Conservation (phyloP, 2,329 filamentous ascomycete genomes). For the Fusarium paranaense region DNA sequence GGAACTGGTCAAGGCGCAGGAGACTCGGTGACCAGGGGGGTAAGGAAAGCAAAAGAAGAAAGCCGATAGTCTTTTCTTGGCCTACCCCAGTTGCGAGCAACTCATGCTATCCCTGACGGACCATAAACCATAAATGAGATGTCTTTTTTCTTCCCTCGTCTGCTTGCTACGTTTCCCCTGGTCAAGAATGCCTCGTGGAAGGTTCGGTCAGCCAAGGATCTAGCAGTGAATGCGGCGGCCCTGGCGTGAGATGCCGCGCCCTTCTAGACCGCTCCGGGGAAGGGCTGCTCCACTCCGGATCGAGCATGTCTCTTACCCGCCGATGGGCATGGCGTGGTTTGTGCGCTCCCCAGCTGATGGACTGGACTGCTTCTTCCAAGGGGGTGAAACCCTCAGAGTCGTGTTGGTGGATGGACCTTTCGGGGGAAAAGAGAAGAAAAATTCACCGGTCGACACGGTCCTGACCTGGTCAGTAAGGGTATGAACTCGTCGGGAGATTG, state of each 20-base stretch:
- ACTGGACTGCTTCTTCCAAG: not conserved
- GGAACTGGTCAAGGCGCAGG: not conserved
- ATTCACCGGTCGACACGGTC: not conserved
- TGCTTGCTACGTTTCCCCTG: not conserved
- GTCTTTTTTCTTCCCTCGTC: not conserved
- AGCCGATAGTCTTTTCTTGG: not conserved
- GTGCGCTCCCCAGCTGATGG: not conserved
- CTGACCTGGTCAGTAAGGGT: not conserved
- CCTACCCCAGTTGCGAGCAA: not conserved
- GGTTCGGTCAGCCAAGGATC: constrained; percentile 28
- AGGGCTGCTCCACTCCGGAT: constrained; percentile 39
- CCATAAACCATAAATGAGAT: not conserved
- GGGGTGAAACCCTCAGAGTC: not conserved
- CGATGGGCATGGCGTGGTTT: constrained; percentile 36
- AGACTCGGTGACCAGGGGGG: not conserved
- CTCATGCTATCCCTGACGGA: not conserved
- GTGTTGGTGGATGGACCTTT: not conserved
- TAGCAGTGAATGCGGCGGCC: not conserved
- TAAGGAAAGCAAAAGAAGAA: not conserved
- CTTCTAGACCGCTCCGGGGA: constrained; percentile 31
- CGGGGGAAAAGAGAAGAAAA: not conserved
- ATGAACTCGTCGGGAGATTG: not conserved
- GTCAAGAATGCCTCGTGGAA: not conserved
- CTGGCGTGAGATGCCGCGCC: constrained; percentile 18
- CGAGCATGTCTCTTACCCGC: constrained; percentile 35